Conservation (phyloP, 176 grass and related monocot genomes). For the Typha latifolia region DNA sequence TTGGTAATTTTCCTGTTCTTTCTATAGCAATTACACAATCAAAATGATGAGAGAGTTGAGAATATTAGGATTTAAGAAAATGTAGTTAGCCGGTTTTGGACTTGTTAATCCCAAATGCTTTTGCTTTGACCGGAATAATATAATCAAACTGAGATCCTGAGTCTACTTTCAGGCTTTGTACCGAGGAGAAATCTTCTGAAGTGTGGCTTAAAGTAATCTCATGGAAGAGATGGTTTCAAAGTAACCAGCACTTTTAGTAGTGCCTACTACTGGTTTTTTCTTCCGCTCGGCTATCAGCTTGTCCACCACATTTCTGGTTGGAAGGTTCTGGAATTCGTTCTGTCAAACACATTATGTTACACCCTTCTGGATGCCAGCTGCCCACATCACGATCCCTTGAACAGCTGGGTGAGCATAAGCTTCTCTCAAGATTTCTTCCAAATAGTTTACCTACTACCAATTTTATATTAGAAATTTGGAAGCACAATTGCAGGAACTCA, state of each 20-base stretch:
- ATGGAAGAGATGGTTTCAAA: conserved; percentile 49
- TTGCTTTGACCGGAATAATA: conserved; percentile 47
- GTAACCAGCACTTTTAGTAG: conserved; percentile 42
- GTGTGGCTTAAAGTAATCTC: conserved; percentile 49
- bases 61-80: neutral
- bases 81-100: neutral
- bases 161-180: conserved; percentile 46
- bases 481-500: too few species aligned
- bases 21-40: neutral
- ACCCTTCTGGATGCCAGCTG: conserved; percentile 43
- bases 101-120: neutral
- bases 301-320: conserved; percentile 62
- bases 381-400: conserved; percentile 67
- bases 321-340: conserved; percentile 64
- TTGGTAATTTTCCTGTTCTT: neutral
- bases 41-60: neutral
- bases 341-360: conserved; percentile 78
- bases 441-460: conserved; percentile 30
- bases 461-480: neutral
- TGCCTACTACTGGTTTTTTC: conserved; percentile 18
- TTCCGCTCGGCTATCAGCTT: conserved; percentile 58
- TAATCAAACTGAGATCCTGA: conserved; percentile 25
- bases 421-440: conserved; percentile 68
- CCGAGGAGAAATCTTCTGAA: conserved; percentile 32
- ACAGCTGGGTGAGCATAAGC: conserved; percentile 80